These are phyloP conservation scores for Catunica adiposa DNA, from an alignment of 2,329 filamentous ascomycete species.

Conservation along the genomic window DNA sequence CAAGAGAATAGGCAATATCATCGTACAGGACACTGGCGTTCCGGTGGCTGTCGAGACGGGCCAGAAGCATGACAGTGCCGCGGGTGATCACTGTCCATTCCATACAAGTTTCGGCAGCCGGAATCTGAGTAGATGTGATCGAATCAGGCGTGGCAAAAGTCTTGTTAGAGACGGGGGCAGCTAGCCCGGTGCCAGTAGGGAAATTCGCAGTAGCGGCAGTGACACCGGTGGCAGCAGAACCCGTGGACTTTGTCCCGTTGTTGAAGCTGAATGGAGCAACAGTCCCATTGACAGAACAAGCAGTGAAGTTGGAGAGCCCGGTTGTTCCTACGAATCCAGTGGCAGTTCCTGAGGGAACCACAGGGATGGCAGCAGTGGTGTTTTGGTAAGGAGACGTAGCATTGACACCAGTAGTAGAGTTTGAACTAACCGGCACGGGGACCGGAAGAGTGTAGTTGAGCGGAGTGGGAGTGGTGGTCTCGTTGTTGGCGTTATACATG, in stretches of 20 bases:
- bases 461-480: slow-evolving; percentile 7
- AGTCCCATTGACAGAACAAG: background rate
- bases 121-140: background rate
- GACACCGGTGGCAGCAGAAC: background rate
- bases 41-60: slow-evolving; percentile 5
- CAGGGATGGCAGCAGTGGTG: background rate
- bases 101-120: slow-evolving; percentile 8
- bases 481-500: slow-evolving; percentile 12
- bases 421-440: background rate
- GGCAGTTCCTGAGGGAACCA: background rate
- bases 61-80: slow-evolving; percentile 11
- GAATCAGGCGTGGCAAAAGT: background rate
- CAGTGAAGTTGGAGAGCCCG: background rate
- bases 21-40: slow-evolving; percentile 13
- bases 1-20: slow-evolving; percentile 13
- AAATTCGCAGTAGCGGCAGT: background rate
- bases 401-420: background rate
- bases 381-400: background rate
- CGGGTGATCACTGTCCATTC: slow-evolving; percentile 14
- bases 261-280: slow-evolving; percentile 1
- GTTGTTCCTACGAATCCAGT: background rate
- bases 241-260: background rate
- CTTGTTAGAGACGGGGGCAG: background rate
- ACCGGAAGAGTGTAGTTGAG: slow-evolving; percentile 7
- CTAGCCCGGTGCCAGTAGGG: background rate